Conservation (phyloP, 202 grass and related monocot genomes). For the Panicum virgatum region DNA sequence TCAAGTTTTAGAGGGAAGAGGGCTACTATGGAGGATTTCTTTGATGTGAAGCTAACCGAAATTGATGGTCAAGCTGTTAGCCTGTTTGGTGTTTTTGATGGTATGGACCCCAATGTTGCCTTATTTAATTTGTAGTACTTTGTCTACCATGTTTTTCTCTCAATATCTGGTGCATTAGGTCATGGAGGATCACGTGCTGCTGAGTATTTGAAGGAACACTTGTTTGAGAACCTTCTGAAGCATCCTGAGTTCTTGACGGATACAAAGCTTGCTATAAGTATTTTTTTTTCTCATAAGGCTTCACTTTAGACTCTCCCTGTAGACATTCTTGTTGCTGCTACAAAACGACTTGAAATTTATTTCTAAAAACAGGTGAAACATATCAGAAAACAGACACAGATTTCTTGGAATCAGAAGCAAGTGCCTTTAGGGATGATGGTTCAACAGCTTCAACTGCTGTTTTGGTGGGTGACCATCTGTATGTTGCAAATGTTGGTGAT, state of each 20-base stretch:
- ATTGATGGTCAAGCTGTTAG: constrained; percentile 72
- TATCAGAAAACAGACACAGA: constrained; percentile 83
- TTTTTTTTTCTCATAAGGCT: background rate
- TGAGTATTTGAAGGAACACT: constrained; percentile 86
- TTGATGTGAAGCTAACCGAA: constrained; percentile 78
- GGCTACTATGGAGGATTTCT: constrained; percentile 92
- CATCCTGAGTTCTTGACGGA: constrained; percentile 89
- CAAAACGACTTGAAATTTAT: background rate
- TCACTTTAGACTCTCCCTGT: constrained; percentile 7
- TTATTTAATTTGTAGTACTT: constrained; percentile 32
- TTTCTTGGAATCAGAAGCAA: constrained; percentile 77
- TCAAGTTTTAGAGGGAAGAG: constrained; percentile 89
- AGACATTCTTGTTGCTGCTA: background rate
- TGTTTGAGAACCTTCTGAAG: constrained; percentile 87
- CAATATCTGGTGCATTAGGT: constrained; percentile 57
- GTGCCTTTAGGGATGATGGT: constrained; percentile 80
- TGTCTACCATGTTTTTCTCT: constrained; percentile 34
- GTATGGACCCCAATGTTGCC: constrained; percentile 50
- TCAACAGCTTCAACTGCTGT: constrained; percentile 86
- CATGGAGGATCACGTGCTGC: constrained; percentile 86
- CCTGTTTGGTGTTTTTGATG: constrained; percentile 89
- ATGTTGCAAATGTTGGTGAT: constrained; percentile 96
- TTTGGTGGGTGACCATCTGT: constrained; percentile 79
- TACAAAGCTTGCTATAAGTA: constrained; percentile 92
- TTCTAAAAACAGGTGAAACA: constrained; percentile 68